These are phyloP conservation scores for Colletotrichum sp. DNA, from an alignment of 2,329 filamentous ascomycete species.

Conservation along the genomic window DNA sequence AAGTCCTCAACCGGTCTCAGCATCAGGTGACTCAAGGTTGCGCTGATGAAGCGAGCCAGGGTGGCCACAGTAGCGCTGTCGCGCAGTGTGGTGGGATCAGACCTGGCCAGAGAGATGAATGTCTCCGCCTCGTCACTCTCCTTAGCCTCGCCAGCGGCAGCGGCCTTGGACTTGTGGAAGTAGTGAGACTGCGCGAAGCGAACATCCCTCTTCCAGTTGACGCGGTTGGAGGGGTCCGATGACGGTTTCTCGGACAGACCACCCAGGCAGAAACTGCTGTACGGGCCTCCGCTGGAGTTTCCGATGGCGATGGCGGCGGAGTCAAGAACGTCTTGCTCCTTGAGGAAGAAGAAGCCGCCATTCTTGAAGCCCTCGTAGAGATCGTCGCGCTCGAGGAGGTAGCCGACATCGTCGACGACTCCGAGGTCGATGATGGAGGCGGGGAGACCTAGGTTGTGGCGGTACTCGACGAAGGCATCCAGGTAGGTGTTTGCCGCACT, in stretches of 20 bases:
- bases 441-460: slow-evolving; percentile 35
- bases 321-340: slow-evolving; percentile 6
- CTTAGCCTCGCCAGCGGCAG: not conserved
- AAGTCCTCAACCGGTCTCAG: slow-evolving; percentile 2
- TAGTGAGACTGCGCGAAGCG: slow-evolving; percentile 7
- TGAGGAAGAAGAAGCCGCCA: slow-evolving; percentile 7
- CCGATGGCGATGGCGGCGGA: not conserved
- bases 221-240: slow-evolving; percentile 2
- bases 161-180: not conserved
- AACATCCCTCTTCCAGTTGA: slow-evolving; percentile 6
- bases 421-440: slow-evolving; percentile 43
- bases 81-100: not conserved
- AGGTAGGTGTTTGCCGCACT: slow-evolving; percentile 44
- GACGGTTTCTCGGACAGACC: not conserved
- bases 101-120: not conserved
- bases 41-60: slow-evolving; percentile 2
- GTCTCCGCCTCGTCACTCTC: not conserved
- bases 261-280: slow-evolving; percentile 4
- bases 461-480: slow-evolving; percentile 40
- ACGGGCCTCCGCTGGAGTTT: not conserved
- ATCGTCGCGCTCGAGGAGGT: slow-evolving; percentile 5
- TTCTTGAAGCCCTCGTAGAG: not conserved
- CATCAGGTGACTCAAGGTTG: not conserved
- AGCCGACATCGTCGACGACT: slow-evolving; percentile 40
- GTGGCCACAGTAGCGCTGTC: not conserved